Base-by-base conservation (phyloP, 2,329 filamentous ascomycete genomes). In the Akanthomyces uredinophilus region DNA sequence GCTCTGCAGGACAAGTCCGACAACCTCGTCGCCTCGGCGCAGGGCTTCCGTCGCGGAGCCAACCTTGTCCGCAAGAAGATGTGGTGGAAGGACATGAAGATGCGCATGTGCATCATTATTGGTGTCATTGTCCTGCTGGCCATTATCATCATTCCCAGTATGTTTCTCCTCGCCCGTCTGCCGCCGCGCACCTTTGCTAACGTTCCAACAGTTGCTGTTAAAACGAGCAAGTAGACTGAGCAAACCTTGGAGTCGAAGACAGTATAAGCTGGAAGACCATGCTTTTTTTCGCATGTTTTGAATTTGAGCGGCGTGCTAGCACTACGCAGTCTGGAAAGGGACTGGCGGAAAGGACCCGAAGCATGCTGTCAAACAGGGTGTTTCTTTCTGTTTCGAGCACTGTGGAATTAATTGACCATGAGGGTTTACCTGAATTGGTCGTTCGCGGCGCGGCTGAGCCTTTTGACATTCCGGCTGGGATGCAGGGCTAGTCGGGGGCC, bases 31-130 rank as follows among this genome's bases (percentile, higher is more conserved):
- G 87, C 89, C 66, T 96, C 93, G 41, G 94, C 95, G 64, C 92
- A 96, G 77, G 92, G 92, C 66, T 99, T 99, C 86, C 91, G 93
- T 72, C 89, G 93, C 68, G 94, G 95, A 67, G 95, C 96, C 78
- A 99, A 98, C 83, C 84, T 92, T 71, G 94, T 99, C 70, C 88
- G 95, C 77, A 94, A 93, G 83, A 88, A 96, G 78, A 98, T 98
- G 94, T 98, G 94, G 94, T 98, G 93, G 94, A 98, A 98, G 85
- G 94, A 98, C 74, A 96, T 97, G 92, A 98, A 98, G 87, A 99
- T 99, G 95, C 88, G 95, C 77, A 95, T 97, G 83, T 98, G 94
- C 80, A 82, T 99, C 70, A 90, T 96, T 73, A 83, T 88, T 64
- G 95, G 93, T 72, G 90, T 99, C 77, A 89, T 98, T 75, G 85